phyloP scores from a whole-genome alignment of 2,329 filamentous ascomycete genomes.

The Exophiala dermatitidis region DNA sequence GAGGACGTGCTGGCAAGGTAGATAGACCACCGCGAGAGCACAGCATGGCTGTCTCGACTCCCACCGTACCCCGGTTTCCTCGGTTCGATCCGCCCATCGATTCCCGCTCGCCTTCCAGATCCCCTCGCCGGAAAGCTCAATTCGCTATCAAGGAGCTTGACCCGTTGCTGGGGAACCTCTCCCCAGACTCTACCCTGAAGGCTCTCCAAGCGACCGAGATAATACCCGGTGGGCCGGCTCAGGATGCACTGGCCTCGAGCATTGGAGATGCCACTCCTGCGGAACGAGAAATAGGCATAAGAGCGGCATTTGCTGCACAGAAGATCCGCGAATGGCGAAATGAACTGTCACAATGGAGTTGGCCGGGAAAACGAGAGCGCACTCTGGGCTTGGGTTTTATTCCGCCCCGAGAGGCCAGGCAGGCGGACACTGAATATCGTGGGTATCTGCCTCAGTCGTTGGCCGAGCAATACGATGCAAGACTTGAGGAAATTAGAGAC shows the following conservation, averaged over 20 bases:
- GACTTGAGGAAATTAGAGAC: constrained; percentile 64
- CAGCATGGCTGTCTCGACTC: constrained; percentile 23
- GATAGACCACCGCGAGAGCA: not conserved
- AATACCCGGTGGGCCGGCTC: constrained; percentile 35
- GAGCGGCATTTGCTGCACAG: constrained; percentile 53
- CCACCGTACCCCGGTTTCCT: constrained; percentile 22
- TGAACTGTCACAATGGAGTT: constrained; percentile 54
- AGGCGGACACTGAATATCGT: constrained; percentile 46
- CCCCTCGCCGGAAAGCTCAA: constrained; percentile 34
- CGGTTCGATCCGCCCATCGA: constrained; percentile 25
- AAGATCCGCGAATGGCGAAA: constrained; percentile 52
- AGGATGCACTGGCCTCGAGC: constrained; percentile 41
- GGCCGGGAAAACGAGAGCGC: constrained; percentile 41
- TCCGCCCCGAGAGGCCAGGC: constrained; percentile 18
- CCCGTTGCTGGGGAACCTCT: constrained; percentile 47
- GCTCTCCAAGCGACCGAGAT: constrained; percentile 42
- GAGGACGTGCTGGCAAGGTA: constrained; percentile 9
- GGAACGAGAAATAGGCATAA: constrained; percentile 52
- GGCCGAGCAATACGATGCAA: constrained; percentile 61
- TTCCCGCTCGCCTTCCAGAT: constrained; percentile 34
- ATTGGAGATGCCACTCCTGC: constrained; percentile 50
- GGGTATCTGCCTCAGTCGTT: constrained; percentile 63
- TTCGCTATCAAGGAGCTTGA: constrained; percentile 37
- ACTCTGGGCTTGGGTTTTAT: constrained; percentile 39
- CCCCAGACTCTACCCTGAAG: constrained; percentile 47